A percentile compares a stretch with the other conserved stretches of the same genome.
Conservation (phyloP, 202 grass and related monocot species). For the Saccharum hybrid region DNA sequence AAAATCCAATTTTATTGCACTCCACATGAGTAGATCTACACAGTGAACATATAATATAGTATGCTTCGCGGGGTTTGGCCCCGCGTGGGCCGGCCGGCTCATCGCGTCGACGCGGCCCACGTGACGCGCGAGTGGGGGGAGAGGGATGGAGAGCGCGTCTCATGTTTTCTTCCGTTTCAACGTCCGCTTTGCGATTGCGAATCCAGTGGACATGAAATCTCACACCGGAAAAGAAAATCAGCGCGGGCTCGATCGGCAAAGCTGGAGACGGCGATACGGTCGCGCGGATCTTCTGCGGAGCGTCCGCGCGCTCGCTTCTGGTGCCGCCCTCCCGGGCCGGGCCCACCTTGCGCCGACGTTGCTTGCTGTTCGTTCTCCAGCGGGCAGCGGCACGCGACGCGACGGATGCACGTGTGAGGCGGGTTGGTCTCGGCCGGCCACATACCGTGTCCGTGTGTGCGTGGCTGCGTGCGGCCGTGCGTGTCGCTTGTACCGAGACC, state of each 20-base stretch:
- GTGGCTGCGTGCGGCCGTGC: too few relatives aligned
- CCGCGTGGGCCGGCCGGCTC: too few relatives aligned
- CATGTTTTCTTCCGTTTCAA: background rate
- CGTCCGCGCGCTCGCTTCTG: background rate
- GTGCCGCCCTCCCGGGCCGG: background rate
- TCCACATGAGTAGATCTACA: too few relatives aligned
- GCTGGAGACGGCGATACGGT: background rate
- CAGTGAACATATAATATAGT: too few relatives aligned
- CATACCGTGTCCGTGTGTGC: background rate
- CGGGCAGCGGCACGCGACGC: too few relatives aligned
- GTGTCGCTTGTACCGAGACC: background rate
- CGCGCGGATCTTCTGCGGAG: constrained; percentile 26
- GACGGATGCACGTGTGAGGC: too few relatives aligned
- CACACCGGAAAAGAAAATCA: background rate
- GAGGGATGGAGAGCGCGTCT: too few relatives aligned
- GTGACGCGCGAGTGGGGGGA: background rate
- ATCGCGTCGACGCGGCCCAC: background rate
- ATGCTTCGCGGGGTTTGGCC: too few relatives aligned
- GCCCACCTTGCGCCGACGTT: too few relatives aligned
- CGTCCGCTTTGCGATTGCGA: background rate
- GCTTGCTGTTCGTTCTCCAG: too few relatives aligned
- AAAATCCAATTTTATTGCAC: too few relatives aligned
- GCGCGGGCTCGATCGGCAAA: background rate
- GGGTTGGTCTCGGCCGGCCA: background rate
- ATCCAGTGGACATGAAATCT: constrained; percentile 9